These are phyloP conservation scores for Macrophomina pseudophaseolina DNA, from an alignment of 2,329 filamentous ascomycete genomes.

Conservation along the genomic window DNA sequence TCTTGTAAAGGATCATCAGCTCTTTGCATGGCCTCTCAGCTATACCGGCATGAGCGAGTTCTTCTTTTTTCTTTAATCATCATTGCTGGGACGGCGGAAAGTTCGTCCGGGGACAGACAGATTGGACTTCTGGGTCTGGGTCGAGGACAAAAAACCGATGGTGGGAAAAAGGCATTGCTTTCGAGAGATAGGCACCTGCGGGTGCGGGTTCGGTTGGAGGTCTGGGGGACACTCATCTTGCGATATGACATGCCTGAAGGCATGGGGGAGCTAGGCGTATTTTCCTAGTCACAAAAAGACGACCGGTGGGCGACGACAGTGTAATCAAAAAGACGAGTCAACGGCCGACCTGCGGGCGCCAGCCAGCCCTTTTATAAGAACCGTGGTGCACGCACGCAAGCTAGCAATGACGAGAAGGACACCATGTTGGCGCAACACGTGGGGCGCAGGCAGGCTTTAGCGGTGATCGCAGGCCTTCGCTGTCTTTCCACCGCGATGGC, in stretches of 20 bases:
- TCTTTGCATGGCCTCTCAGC: constrained; percentile 12
- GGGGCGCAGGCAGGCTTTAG: constrained; percentile 18
- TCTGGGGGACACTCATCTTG: constrained; percentile 22
- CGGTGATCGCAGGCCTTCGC: constrained; percentile 19
- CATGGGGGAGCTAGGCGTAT: constrained; percentile 9
- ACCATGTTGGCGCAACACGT: constrained; percentile 20
- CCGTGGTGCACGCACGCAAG: background rate
- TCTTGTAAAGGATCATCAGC: constrained; percentile 23
- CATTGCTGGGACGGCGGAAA: constrained; percentile 15
- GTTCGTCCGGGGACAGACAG: constrained; percentile 3
- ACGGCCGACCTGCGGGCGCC: background rate
- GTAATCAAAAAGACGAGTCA: constrained; percentile 5
- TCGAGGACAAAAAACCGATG: constrained; percentile 16
- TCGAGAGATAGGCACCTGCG: background rate
- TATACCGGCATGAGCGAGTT: constrained; percentile 23
- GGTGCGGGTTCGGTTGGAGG: constrained; percentile 12
- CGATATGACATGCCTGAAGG: background rate
- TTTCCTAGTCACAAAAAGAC: constrained; percentile 14
- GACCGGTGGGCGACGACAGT: background rate
- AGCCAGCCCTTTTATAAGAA: background rate
- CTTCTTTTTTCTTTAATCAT: constrained; percentile 24
- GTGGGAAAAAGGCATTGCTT: constrained; percentile 24
- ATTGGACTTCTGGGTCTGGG: constrained; percentile 17
- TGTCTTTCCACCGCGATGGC: constrained; percentile 14
- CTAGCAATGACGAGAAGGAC: constrained; percentile 11